phyloP scores from a whole-genome alignment of 2,329 filamentous ascomycete species.

The Botryosphaeria dothidea region DNA sequence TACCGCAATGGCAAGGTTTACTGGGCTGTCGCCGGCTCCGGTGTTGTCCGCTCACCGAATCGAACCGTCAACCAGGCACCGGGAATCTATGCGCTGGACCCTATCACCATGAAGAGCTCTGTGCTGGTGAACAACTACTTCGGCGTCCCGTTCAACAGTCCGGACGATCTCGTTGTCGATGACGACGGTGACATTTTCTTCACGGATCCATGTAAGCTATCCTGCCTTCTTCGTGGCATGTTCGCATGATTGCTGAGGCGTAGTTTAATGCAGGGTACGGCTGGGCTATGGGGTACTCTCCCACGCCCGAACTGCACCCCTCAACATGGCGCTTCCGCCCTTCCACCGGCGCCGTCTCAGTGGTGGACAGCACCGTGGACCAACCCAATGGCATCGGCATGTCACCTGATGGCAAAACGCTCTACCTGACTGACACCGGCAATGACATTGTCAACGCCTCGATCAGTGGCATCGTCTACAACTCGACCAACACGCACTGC shows the following conservation, averaged over 20 bases:
- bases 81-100: conserved; percentile 4
- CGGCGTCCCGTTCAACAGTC: conserved; percentile 2
- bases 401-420: not conserved
- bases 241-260: not conserved
- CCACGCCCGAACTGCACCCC: conserved; percentile 14
- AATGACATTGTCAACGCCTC: not conserved
- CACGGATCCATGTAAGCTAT: conserved; percentile 1
- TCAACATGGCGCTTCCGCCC: conserved; percentile 52
- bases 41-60: not conserved
- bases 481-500: not conserved
- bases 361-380: not conserved
- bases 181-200: conserved; percentile 6
- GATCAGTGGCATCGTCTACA: not conserved
- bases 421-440: conserved; percentile 6
- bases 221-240: no score
- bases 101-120: not conserved
- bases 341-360: conserved; percentile 27
- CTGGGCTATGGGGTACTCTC: conserved; percentile 32
- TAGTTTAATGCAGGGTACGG: conserved; percentile 26
- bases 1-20: conserved; percentile 6
- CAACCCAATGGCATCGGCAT: conserved; percentile 19
- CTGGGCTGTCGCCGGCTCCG: not conserved
- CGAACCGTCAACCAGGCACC: not conserved
- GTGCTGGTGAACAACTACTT: conserved; percentile 17
- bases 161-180: conserved; percentile 10